phyloP scores from a whole-genome alignment of 768 basidiomycete genomes.

The Hygrocybe punicea region DNA sequence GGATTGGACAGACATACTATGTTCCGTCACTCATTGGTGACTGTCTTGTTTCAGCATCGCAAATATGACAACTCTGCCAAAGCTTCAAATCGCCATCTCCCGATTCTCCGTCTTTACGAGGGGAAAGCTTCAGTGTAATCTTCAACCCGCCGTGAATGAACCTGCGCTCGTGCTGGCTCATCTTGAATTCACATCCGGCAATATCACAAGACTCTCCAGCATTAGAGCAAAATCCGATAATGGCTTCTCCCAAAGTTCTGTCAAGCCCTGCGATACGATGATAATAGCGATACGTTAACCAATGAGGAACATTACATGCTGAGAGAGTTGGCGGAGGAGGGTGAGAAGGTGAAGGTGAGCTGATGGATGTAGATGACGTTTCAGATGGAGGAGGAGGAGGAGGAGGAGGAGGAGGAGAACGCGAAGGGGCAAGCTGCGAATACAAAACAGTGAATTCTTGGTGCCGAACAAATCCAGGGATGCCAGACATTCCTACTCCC shows the following conservation, averaged over 20 bases:
- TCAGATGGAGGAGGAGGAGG: slow-evolving; percentile 7
- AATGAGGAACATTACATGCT: slow-evolving; percentile 46
- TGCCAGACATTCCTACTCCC: slow-evolving; percentile 48
- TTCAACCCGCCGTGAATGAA: slow-evolving; percentile 40
- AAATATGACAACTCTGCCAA: slow-evolving; percentile 52
- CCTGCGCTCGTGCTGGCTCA: slow-evolving; percentile 45
- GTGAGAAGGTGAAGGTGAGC: slow-evolving; percentile 11
- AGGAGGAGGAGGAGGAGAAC: not conserved
- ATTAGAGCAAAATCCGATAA: slow-evolving; percentile 32
- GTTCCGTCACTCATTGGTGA: slow-evolving; percentile 46
- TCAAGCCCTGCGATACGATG: slow-evolving; percentile 32
- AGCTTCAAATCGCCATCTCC: slow-evolving; percentile 30
- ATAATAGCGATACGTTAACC: slow-evolving; percentile 53
- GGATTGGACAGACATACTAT: slow-evolving; percentile 41
- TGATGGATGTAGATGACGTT: slow-evolving; percentile 12
- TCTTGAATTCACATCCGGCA: slow-evolving; percentile 32
- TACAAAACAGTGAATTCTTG: slow-evolving; percentile 55
- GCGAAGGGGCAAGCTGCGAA: slow-evolving; percentile 38
- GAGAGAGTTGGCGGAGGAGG: slow-evolving; percentile 17
- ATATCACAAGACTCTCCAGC: slow-evolving; percentile 38
- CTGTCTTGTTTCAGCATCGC: slow-evolving; percentile 35
- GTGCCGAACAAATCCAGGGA: slow-evolving; percentile 52
- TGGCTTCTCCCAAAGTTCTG: slow-evolving; percentile 42
- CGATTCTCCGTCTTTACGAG: slow-evolving; percentile 8
- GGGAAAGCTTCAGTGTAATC: slow-evolving; percentile 26